Evolutionary conservation across 768 basidiomycete species (phyloP).

Genomic region (Suillus clintonianus): DNA sequence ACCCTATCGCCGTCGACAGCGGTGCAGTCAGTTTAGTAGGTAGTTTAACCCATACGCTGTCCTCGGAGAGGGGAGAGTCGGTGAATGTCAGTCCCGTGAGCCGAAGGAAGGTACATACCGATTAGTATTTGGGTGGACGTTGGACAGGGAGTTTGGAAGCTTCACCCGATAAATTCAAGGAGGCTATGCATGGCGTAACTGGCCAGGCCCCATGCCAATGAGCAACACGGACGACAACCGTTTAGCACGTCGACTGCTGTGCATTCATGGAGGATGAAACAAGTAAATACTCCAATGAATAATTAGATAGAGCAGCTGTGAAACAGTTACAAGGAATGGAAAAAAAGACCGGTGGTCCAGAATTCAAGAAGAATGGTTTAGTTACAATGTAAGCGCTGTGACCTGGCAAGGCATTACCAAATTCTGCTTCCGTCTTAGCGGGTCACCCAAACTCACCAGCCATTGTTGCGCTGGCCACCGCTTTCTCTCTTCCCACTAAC

Average conservation of each 20-base stretch:
- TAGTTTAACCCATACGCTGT: background rate
- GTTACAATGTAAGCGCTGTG: slow-evolving; percentile 33
- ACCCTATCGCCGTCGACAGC: slow-evolving; percentile 1
- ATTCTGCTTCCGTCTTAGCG: slow-evolving; percentile 34
- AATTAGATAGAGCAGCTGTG: background rate
- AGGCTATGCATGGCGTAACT: slow-evolving; percentile 7
- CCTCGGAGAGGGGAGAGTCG: background rate
- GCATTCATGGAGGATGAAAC: background rate
- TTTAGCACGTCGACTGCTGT: background rate
- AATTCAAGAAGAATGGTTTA: background rate
- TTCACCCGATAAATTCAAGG: slow-evolving; percentile 7
- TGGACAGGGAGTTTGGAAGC: background rate
- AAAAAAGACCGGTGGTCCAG: background rate
- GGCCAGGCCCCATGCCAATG: background rate
- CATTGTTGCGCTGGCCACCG: slow-evolving; percentile 45
- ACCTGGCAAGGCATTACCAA: slow-evolving; percentile 38
- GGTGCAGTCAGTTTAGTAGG: background rate
- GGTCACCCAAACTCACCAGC: slow-evolving; percentile 35
- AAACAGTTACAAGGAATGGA: background rate
- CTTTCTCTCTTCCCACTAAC: slow-evolving; percentile 40
- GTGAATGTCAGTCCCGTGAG: background rate
- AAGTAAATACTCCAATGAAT: too few species aligned
- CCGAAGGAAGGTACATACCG: background rate
- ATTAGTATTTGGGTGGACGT: too few species aligned
- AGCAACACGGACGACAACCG: background rate